Evolutionary conservation across 2,329 filamentous ascomycete species (phyloP), one percentile per base, ranked within the genome.

Genomic region (Epichloe amarillans): DNA sequence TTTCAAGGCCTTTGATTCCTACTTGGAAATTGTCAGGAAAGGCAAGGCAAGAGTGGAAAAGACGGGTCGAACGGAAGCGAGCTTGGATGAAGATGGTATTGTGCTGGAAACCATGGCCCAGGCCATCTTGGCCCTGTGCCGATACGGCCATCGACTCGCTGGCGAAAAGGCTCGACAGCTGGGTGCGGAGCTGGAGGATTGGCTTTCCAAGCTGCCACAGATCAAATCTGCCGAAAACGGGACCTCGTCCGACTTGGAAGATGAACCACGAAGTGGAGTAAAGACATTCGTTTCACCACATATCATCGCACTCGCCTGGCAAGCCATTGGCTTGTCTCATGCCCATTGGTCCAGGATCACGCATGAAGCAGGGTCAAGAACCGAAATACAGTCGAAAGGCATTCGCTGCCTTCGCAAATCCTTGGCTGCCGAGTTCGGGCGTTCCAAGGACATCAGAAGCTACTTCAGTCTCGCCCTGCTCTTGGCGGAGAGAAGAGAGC

Each of bases 1-100:
- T 1, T 83, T 95, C 64, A 89, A 89, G 62, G 87, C 93, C 0
- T 87, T 96, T 55, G 86, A 95, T 64, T 90, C 90, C 0, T 98
- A 97, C 65, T 73, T 95, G 38, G 87, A 94, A 50, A 86, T 98
- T 56, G 80, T 95, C 50, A 84, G 83, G 54, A 86, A 86, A 62
- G 88, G 84, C 51, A 95, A 91, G 67, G 86, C 88, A 19, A 79
- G 90, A 40, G 82, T 88, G 3, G 82, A 87, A 59, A 94, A 95
- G 68, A 82, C 80, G 1, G 83, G 87, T 2, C 79, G 88, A 57
- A 63, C 69, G 6, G 86, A 91, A 58, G 72, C 76, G 17, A 81
- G 79, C 47, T 73, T 96, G 30, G 93, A 98, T 59, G 78, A 84
- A 50, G 86, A 95, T 59, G 82, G 82, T 17, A 83, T 76, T 0